These are phyloP conservation scores for Fusarium phyllophilum DNA, from an alignment of 2,329 filamentous ascomycete genomes.

Conservation along the genomic window DNA sequence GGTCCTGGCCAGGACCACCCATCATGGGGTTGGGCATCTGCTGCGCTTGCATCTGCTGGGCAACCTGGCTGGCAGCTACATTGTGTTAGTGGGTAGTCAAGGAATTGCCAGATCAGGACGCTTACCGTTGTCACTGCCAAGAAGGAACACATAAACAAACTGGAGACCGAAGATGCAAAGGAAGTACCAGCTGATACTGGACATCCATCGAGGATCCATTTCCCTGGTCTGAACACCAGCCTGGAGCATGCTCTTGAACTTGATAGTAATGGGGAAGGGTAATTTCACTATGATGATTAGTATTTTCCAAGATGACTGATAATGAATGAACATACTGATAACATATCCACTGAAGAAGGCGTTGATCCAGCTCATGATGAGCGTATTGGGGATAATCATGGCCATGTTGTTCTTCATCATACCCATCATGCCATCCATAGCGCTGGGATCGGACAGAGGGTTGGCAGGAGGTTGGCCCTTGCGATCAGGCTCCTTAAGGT, in stretches of 20 bases:
- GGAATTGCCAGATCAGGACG: conserved; percentile 14
- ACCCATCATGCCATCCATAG: conserved; percentile 99
- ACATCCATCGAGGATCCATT: conserved; percentile 98
- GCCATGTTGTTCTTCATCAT: conserved; percentile 99
- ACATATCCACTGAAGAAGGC: conserved; percentile 99
- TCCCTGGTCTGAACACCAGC: conserved; percentile 95
- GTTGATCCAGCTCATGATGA: conserved; percentile 99
- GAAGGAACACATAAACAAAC: conserved; percentile 95
- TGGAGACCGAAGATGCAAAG: conserved; percentile 96
- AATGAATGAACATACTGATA: conserved; percentile 74
- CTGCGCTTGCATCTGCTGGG: conserved; percentile 85
- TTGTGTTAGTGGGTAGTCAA: conserved; percentile 22
- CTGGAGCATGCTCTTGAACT: conserved; percentile 99
- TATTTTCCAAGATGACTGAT: neutral
- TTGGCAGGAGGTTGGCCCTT: conserved; percentile 90
- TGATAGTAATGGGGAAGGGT: conserved; percentile 95
- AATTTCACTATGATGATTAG: conserved; percentile 77
- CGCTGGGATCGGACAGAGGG: conserved; percentile 92
- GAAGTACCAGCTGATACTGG: conserved; percentile 98
- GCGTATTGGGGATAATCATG: conserved; percentile 98
- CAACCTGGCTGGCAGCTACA: conserved; percentile 87
- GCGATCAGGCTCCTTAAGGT: conserved; percentile 87
- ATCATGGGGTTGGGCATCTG: conserved; percentile 68
- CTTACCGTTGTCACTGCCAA: conserved; percentile 95
- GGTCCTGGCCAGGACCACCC: too few relatives aligned